Percentiles rank a stretch among this genome's conserved stretches.
Conservation (phyloP, 1,284 basidiomycete genomes). For the Rhodofomes roseus region DNA sequence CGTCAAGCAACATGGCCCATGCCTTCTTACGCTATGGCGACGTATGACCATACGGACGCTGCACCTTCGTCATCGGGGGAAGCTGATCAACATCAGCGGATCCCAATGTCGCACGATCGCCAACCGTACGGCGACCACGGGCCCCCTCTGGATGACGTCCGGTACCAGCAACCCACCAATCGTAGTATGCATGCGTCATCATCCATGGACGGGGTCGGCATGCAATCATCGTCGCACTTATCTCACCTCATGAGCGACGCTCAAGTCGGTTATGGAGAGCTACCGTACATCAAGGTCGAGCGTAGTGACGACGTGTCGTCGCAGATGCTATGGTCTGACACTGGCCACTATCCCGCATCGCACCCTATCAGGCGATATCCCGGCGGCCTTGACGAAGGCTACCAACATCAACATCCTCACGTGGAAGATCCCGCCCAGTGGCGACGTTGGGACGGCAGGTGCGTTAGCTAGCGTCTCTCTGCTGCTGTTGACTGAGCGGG, state of each 20-base stretch:
- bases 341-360: neutral
- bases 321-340: neutral
- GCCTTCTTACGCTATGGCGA: neutral
- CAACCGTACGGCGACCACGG: neutral
- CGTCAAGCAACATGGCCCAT: neutral
- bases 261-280: neutral
- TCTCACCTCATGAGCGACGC: neutral
- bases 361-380: neutral
- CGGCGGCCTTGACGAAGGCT: neutral
- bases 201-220: neutral
- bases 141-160: too few species aligned
- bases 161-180: neutral
- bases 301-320: neutral
- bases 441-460: neutral
- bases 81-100: neutral
- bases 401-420: neutral
- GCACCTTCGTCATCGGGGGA: neutral
- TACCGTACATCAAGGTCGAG: constrained; percentile 2
- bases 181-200: neutral
- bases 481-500: neutral
- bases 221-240: neutral
- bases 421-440: neutral
- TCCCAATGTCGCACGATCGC: neutral
- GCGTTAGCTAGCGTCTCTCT: neutral
- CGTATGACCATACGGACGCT: neutral